A percentile compares a stretch with the other conserved stretches of the same genome.
Conservation (phyloP, 345 rosid genomes). For the Gossypium mustelinum region DNA sequence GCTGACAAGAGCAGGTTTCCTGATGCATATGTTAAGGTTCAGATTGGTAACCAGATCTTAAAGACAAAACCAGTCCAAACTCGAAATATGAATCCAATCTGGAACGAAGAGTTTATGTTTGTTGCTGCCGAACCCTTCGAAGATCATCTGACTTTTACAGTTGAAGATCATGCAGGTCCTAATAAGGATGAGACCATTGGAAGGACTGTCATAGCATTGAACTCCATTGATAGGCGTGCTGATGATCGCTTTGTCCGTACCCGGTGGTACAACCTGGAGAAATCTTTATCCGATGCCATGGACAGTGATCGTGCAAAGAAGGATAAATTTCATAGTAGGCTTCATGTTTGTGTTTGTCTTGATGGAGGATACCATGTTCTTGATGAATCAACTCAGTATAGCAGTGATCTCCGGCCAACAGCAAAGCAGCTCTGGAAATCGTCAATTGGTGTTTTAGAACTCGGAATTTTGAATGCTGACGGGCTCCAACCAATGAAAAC, state of each 20-base stretch:
- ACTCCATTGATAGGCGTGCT: slow-evolving; percentile 44
- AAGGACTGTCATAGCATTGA: slow-evolving; percentile 43
- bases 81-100: slow-evolving; percentile 55
- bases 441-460: slow-evolving; percentile 71
- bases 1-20: slow-evolving; percentile 58
- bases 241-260: slow-evolving; percentile 45
- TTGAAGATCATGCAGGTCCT: slow-evolving; percentile 63
- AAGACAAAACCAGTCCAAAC: slow-evolving; percentile 58
- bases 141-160: slow-evolving; percentile 54
- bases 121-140: slow-evolving; percentile 95
- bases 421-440: slow-evolving; percentile 79
- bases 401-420: slow-evolving; percentile 93
- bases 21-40: slow-evolving; percentile 66
- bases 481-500: slow-evolving; percentile 71
- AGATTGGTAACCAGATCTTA: slow-evolving; percentile 58
- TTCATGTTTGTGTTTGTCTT: slow-evolving; percentile 61
- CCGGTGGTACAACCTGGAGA: slow-evolving; percentile 68
- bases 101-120: slow-evolving; percentile 89
- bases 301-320: slow-evolving; percentile 49
- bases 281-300: slow-evolving; percentile 42
- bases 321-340: slow-evolving; percentile 55
- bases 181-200: slow-evolving; percentile 76
- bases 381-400: slow-evolving; percentile 80
- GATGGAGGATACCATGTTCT: slow-evolving; percentile 98
- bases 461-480: slow-evolving; percentile 70